Base-by-base conservation (phyloP, 2,329 filamentous ascomycete genomes). In the Epichloe sp. region DNA sequence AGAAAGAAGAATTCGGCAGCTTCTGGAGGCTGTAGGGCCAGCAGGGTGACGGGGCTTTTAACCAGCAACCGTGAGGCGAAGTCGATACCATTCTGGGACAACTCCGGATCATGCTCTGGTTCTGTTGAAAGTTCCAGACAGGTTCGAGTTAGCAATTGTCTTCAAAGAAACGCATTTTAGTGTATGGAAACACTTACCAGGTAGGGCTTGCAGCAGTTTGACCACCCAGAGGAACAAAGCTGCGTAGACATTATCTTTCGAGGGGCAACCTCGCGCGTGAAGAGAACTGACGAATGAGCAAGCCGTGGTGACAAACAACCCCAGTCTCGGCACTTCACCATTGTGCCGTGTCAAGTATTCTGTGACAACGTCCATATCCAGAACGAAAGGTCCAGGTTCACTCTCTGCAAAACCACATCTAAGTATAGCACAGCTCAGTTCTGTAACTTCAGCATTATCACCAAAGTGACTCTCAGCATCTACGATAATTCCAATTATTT, bases 321-420 rank as follows among this genome's bases (percentile, higher is more conserved):
- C 84, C 38, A 88, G 72, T 44, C 85, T 75, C 12, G 83, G 82
- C 10, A 78, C 85, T n/a, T 76, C 68, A 38, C 77, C 67, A 1
- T 68, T 71, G 21, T 82, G 76, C 48, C 76, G 76, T 3, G 76
- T 72, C 45, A 93, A 73, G 62, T 86, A 85, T 42, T 80, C 73
- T 11, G 82, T 78, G n/a, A 86, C 79, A 55, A 80, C 73, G 0
- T 75, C 69, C 0, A 84, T 74, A 3, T 83, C 76, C 54, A 94
- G 80, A 8, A 90, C 86, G 58, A 93, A 91, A 1, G 86, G 85
- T 0, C 87, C 87, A 3, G 84, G 79, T 26, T 81, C 77, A 0
- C 74, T 77, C 64, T 94, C 88, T 1, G 82, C 82, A 60, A 90
- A 90, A 0, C 88, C 88, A 19, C 81, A 78, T 41, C 82, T 79